Conservation (phyloP, 2,329 filamentous ascomycete species). For the Didymella lethalis region DNA sequence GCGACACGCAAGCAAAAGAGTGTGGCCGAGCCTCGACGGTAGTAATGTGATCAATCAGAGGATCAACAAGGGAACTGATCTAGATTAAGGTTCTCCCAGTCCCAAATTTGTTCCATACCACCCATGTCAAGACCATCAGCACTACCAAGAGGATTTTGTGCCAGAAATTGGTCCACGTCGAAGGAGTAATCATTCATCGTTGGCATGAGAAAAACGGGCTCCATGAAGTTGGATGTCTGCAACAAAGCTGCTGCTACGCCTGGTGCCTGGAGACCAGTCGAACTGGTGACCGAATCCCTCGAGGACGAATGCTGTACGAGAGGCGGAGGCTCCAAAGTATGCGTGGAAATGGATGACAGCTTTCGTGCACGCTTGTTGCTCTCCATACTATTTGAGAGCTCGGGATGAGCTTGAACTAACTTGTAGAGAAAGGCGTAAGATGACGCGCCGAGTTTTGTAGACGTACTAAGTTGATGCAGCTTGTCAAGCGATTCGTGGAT, state of each 20-base stretch:
- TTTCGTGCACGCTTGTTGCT: constrained; percentile 29
- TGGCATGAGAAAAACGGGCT: constrained; percentile 9
- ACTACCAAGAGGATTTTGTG: constrained; percentile 35
- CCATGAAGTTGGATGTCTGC: neutral
- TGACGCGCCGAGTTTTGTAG: constrained; percentile 40
- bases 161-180: constrained; percentile 42
- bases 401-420: constrained; percentile 40
- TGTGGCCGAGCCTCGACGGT: neutral
- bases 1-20: neutral
- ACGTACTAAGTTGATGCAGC: constrained; percentile 41
- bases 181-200: constrained; percentile 33
- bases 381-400: constrained; percentile 26
- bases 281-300: neutral
- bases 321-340: constrained; percentile 1
- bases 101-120: constrained; percentile 46
- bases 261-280: neutral
- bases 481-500: constrained; percentile 47
- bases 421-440: constrained; percentile 45
- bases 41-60: neutral
- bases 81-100: constrained; percentile 42
- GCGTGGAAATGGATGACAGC: constrained; percentile 10
- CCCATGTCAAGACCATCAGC: constrained; percentile 35
- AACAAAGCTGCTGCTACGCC: neutral
- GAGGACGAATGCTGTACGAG: constrained; percentile 7
- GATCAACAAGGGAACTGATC: constrained; percentile 24